Base-by-base conservation (phyloP, 805 yeast genomes). In the Millerozyma acaciae region DNA sequence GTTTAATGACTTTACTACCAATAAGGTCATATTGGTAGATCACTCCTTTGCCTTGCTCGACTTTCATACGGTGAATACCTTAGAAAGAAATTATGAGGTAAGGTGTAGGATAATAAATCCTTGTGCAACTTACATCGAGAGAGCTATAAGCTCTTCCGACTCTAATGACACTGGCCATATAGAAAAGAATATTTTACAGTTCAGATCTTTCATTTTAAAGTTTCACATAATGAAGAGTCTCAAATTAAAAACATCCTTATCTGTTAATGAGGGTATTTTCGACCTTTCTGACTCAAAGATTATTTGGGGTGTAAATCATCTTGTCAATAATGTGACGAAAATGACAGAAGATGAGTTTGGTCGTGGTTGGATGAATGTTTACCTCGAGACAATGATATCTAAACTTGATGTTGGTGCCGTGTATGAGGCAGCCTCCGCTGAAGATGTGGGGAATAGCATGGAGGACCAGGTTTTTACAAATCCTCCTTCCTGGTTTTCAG, bases 31-130 rank as follows among this genome's bases (percentile, higher is more conserved):
- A 35, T 33, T 65, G 21, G 37, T 66, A 18, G 54, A 55, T 33
- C 50, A 59, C 19, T 51, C 63, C 1, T 64, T 57, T 40, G 57
- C 69, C 3, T 49, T 62, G 35, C 43, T 65, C 34, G 51, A 59
- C 35, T 42, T 66, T 24, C 65, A 57, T 27, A 39, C 64, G 4
- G 25, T 45, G 22, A 65, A 70, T 1, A 53, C 63, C 2, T 38
- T 35, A 7, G 39, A 48, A 10, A 44, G 64, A 32, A 57, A 56
- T 21, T 66, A 66, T 39, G 57, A 55, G 21, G 45, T 58, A 5
- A 56, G 49, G 18, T 63, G 65, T 33, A 60, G 60, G 31, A 35
- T 64, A 12, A 40, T 62, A 13, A 53, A 55, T 27, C 70, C 70
- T 2, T 45, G 51, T 6, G 39, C n/a, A n/a, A n/a, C n/a, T n/a